A percentile compares a stretch with the other conserved stretches of the same genome.
Conservation (phyloP, 192 early-diverging fungal genomes). For the Coemansia sp. region DNA sequence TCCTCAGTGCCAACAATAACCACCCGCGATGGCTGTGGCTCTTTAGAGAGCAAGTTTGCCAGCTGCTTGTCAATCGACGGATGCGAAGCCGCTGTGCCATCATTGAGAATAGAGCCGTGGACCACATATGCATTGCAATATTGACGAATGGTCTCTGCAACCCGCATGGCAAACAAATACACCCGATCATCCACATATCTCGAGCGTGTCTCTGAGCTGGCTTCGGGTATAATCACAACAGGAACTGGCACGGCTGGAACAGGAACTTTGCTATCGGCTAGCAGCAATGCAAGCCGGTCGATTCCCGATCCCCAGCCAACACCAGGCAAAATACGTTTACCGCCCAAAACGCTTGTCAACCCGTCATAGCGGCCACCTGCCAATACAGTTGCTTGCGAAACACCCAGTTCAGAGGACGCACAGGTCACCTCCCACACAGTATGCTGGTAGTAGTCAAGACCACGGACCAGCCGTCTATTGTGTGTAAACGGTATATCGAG, state of each 20-base stretch:
- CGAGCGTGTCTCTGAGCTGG: neutral
- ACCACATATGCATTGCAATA: constrained; percentile 15
- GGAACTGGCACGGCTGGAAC: constrained; percentile 14
- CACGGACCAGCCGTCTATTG: constrained; percentile 59
- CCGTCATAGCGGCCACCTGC: constrained; percentile 69
- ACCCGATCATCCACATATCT: constrained; percentile 11
- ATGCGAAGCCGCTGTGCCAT: constrained; percentile 1
- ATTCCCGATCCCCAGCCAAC: constrained; percentile 67
- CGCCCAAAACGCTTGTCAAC: constrained; percentile 57
- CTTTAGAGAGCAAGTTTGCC: constrained; percentile 12
- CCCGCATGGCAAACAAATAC: constrained; percentile 29
- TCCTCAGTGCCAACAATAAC: constrained; percentile 31
- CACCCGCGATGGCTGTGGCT: constrained; percentile 5
- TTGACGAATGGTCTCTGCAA: constrained; percentile 13
- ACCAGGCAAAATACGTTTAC: constrained; percentile 50
- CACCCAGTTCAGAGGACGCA: constrained; percentile 40
- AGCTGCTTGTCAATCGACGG: constrained; percentile 32
- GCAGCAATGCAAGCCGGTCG: constrained; percentile 56
- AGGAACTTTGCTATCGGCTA: constrained; percentile 13
- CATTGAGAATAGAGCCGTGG: constrained; percentile 2
- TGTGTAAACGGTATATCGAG: constrained; percentile 55
- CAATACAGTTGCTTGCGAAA: constrained; percentile 62
- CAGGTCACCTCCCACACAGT: constrained; percentile 65
- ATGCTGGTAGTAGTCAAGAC: constrained; percentile 70
- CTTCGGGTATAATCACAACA: constrained; percentile 29